Percentiles rank a stretch among this genome's conserved stretches.
Evolutionary conservation across 129 eudicot genomes (phyloP).

Genomic region (Tagetes erecta): DNA sequence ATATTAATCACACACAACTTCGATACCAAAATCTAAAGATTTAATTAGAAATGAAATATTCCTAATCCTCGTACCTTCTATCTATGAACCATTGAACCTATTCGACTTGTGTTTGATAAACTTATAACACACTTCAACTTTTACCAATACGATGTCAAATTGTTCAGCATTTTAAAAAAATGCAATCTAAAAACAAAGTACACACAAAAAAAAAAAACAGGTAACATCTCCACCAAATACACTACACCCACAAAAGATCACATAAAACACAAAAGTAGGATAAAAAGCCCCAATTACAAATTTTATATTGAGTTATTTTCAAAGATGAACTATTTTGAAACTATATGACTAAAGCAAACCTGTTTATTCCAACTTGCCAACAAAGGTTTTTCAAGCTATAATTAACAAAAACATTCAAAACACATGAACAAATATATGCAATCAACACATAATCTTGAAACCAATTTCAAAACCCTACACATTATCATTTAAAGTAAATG

Average conservation of each 20-base stretch:
- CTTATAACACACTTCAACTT: neutral
- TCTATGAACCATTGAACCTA: neutral
- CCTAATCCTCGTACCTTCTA: neutral
- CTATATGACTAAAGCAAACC: neutral
- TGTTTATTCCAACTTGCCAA: conserved; percentile 9
- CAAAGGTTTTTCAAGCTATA: conserved; percentile 7
- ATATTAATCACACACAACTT: neutral
- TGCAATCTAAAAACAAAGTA: neutral
- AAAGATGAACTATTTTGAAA: conserved; percentile 2
- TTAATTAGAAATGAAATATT: neutral
- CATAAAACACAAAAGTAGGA: conserved; percentile 7
- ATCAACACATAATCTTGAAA: conserved; percentile 14
- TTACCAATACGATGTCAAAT: too few relatives aligned
- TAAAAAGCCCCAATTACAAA: conserved; percentile 6
- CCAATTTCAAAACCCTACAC: neutral
- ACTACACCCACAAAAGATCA: neutral
- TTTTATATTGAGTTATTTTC: neutral
- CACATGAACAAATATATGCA: neutral
- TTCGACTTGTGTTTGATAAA: neutral
- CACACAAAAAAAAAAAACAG: neutral
- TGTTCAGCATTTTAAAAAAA: neutral
- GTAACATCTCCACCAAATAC: neutral
- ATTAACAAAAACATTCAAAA: conserved; percentile 1
- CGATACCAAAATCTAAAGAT: neutral
- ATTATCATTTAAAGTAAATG: neutral